Evolutionary conservation across 1,284 basidiomycete species (phyloP).

Genomic region (Apiotrichum veenhuisii): DNA sequence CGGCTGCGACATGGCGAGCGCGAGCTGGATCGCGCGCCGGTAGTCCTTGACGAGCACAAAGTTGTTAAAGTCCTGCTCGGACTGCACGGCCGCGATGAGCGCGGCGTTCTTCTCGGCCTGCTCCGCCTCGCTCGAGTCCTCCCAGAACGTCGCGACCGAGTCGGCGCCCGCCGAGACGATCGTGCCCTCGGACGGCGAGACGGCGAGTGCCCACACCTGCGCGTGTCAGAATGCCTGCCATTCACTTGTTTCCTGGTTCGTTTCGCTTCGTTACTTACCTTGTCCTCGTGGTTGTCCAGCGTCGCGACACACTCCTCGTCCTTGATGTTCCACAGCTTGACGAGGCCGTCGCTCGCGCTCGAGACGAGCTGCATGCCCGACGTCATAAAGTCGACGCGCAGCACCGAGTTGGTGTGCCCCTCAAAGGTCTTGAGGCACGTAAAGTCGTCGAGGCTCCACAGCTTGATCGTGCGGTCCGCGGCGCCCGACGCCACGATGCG

Average conservation of each 20-base stretch:
- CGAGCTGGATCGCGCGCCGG: constrained; percentile 81
- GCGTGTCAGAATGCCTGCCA: constrained; percentile 2
- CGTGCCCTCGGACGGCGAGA: constrained; percentile 69
- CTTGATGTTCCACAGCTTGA: constrained; percentile 91
- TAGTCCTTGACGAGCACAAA: constrained; percentile 86
- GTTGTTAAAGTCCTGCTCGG: constrained; percentile 93
- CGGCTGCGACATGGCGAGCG: constrained; percentile 88
- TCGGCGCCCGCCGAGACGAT: constrained; percentile 93
- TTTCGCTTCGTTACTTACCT: constrained; percentile 56
- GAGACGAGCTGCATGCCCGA: constrained; percentile 81
- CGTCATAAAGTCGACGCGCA: constrained; percentile 85
- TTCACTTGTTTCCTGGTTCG: neutral
- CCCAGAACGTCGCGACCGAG: constrained; percentile 88
- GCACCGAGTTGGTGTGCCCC: constrained; percentile 94
- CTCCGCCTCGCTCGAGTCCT: constrained; percentile 81
- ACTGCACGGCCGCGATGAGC: constrained; percentile 67
- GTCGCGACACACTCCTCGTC: constrained; percentile 84
- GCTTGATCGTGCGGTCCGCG: constrained; percentile 86
- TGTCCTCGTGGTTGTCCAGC: constrained; percentile 94
- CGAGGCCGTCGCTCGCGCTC: constrained; percentile 84
- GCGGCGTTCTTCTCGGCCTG: constrained; percentile 64
- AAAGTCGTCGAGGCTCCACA: constrained; percentile 92
- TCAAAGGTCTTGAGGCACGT: constrained; percentile 92
- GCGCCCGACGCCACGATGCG: constrained; percentile 86
- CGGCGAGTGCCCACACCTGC: constrained; percentile 83